Conservation (phyloP, 192 early-diverging fungal genomes). For the Coemansia guatemalensis region DNA sequence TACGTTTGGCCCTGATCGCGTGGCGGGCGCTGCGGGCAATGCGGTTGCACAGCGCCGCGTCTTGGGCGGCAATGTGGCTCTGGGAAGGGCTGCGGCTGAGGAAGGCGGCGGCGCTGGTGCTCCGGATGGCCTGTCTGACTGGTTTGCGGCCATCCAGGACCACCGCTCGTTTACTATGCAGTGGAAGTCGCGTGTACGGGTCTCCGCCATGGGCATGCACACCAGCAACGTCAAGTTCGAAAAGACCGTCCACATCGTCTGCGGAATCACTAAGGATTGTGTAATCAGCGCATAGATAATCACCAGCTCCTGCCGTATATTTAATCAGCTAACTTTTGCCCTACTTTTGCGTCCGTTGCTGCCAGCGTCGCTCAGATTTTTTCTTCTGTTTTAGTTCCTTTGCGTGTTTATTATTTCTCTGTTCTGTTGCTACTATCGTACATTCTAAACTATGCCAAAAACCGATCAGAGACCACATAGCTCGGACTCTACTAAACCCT, state of each 20-base stretch:
- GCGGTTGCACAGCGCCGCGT: constrained; percentile 22
- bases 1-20: constrained; percentile 1
- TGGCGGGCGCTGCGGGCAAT: neutral
- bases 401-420: constrained; percentile 1
- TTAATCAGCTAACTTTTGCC: neutral
- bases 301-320: neutral
- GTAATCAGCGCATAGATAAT: constrained; percentile 12
- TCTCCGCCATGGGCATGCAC: constrained; percentile 42
- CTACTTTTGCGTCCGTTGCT: constrained; percentile 4
- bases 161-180: constrained; percentile 42
- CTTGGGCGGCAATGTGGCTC: constrained; percentile 6
- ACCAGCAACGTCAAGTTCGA: constrained; percentile 41
- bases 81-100: constrained; percentile 18
- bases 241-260: constrained; percentile 37
- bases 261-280: constrained; percentile 27
- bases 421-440: neutral
- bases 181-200: constrained; percentile 38
- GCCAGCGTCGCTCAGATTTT: constrained; percentile 2
- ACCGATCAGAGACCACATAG: neutral
- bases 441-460: constrained; percentile 11
- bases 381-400: constrained; percentile 3
- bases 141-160: constrained; percentile 38
- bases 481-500: neutral
- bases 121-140: constrained; percentile 19
- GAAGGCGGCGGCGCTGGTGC: neutral